phyloP scores from a whole-genome alignment of 371 early-diverging fungal species.

The Syncephalastrum racemosum region DNA sequence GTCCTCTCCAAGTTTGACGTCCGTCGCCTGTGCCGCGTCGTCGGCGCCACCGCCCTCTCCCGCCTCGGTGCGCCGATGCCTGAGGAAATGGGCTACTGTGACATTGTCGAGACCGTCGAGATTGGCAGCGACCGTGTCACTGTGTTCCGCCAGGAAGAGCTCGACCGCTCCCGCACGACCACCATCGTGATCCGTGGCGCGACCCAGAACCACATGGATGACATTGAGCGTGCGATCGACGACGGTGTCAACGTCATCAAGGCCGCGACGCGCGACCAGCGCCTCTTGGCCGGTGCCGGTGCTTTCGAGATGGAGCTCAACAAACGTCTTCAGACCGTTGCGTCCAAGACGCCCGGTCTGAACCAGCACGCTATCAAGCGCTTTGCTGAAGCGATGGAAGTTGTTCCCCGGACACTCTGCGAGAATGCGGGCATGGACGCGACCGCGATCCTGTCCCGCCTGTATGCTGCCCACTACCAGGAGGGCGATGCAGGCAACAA shows the following conservation, averaged over 20 bases:
- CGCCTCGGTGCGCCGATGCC: slow-evolving; percentile 92
- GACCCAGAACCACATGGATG: slow-evolving; percentile 96
- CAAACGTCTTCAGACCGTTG: slow-evolving; percentile 67
- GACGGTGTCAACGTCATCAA: slow-evolving; percentile 98
- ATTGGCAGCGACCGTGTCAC: slow-evolving; percentile 97
- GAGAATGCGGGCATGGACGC: slow-evolving; percentile 97
- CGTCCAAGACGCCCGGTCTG: slow-evolving; percentile 89
- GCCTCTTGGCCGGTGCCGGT: slow-evolving; percentile 94
- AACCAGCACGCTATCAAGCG: slow-evolving; percentile 96
- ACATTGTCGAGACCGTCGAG: slow-evolving; percentile 92
- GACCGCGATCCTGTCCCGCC: slow-evolving; percentile 88
- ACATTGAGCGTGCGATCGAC: slow-evolving; percentile 97
- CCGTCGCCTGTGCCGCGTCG: slow-evolving; percentile 91
- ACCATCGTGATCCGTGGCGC: slow-evolving; percentile 98
- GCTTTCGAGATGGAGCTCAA: slow-evolving; percentile 95
- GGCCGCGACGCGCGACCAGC: slow-evolving; percentile 86
- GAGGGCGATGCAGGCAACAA: slow-evolving; percentile 49
- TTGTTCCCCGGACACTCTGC: slow-evolving; percentile 93
- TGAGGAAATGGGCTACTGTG: slow-evolving; percentile 98
- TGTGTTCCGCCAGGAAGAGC: slow-evolving; percentile 88
- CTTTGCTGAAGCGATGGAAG: slow-evolving; percentile 95
- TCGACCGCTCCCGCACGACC: slow-evolving; percentile 78
- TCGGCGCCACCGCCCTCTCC: slow-evolving; percentile 91
- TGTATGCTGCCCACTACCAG: slow-evolving; percentile 92
- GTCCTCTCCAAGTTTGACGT: slow-evolving; percentile 95